Evolutionary conservation across 2,329 filamentous ascomycete species (phyloP).

Genomic region (Celoporthe dispersa): DNA sequence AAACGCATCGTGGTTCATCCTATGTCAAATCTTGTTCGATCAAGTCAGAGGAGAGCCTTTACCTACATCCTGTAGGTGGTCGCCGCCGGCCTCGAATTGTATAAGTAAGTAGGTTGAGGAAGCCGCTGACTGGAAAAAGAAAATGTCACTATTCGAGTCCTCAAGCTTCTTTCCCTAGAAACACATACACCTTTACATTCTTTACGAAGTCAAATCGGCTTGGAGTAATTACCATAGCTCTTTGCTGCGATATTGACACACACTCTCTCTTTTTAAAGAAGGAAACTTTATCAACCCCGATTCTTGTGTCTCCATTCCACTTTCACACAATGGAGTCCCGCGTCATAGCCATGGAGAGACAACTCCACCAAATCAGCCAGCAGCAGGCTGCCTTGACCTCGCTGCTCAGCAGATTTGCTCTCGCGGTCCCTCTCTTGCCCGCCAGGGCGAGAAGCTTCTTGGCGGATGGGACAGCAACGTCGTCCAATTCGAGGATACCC

Average conservation of each 20-base stretch:
- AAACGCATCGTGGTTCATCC: background rate
- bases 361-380: background rate
- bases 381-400: background rate
- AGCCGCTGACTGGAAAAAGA: background rate
- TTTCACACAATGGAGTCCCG: background rate
- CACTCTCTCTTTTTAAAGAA: background rate
- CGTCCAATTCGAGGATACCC: background rate
- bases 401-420: background rate
- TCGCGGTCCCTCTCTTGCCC: background rate
- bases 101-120: background rate
- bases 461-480: background rate
- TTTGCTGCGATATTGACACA: background rate
- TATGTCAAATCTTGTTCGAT: background rate
- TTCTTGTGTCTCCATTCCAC: background rate
- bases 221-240: background rate
- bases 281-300: background rate
- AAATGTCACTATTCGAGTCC: background rate
- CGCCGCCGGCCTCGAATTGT: background rate
- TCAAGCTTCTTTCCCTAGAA: background rate
- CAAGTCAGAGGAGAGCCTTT: background rate
- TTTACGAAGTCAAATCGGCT: background rate
- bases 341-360: constrained; percentile 8
- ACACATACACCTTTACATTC: background rate
- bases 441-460: background rate
- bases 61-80: background rate